Percentiles rank a stretch among this genome's conserved stretches.
Evolutionary conservation across 1,139 yeast species (phyloP).

Genomic region (Yamadazyma oceani): DNA sequence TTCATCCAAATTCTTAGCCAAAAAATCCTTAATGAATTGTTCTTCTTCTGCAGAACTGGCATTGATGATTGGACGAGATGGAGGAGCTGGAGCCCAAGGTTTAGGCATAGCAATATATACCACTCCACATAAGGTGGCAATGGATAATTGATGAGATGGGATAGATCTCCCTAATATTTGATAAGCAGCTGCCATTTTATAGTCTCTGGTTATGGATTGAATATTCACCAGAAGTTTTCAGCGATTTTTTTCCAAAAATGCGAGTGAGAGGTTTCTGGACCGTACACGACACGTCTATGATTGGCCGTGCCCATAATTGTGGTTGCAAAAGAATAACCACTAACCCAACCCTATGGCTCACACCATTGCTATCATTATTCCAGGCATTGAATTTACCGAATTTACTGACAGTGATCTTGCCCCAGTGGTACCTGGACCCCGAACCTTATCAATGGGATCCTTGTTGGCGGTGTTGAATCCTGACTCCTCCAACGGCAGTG

Average conservation of each 20-base stretch:
- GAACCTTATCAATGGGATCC: too few species aligned
- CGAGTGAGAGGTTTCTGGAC: not conserved
- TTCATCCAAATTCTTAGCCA: constrained; percentile 33
- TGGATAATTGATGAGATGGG: constrained; percentile 70
- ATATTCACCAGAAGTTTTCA: too few species aligned
- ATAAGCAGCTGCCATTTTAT: constrained; percentile 66
- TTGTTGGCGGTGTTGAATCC: too few species aligned
- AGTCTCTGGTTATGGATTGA: too few species aligned
- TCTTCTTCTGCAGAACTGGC: constrained; percentile 89
- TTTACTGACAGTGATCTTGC: too few species aligned
- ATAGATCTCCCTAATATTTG: constrained; percentile 71
- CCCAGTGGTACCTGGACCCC: too few species aligned
- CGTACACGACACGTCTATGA: constrained; percentile 3
- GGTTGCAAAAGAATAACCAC: constrained; percentile 19
- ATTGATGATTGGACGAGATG: constrained; percentile 64
- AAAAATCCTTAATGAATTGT: constrained; percentile 57
- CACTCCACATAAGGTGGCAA: constrained; percentile 68
- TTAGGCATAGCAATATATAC: constrained; percentile 61
- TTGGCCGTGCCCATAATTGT: constrained; percentile 8
- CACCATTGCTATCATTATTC: too few species aligned
- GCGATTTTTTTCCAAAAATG: not conserved
- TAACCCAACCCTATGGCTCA: too few species aligned
- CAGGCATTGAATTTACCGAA: too few species aligned
- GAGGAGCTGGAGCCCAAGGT: constrained; percentile 66
- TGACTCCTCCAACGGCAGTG: too few species aligned